Conservation (phyloP, 2,329 filamentous ascomycete species). For the Pyrenophora teres region DNA sequence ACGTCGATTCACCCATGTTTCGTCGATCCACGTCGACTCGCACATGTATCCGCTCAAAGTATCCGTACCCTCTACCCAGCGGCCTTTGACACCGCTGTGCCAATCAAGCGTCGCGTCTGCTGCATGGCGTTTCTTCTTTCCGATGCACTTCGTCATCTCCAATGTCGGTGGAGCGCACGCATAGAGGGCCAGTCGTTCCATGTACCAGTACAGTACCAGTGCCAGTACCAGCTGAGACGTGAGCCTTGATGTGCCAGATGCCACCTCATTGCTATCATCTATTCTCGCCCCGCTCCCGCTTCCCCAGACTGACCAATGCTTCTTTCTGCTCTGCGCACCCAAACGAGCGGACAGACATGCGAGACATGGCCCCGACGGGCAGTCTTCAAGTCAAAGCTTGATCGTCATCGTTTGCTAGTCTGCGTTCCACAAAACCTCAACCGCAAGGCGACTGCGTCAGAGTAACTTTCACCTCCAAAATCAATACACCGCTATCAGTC, state of each 20-base stretch:
- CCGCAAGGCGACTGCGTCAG: too few species aligned
- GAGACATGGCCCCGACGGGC: neutral
- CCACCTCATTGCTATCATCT: too few species aligned
- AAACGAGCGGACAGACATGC: neutral
- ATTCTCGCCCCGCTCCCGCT: neutral
- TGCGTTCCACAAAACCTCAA: too few species aligned
- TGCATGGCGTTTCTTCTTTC: conserved; percentile 8
- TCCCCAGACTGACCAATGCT: conserved; percentile 2
- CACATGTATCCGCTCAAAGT: conserved; percentile 11
- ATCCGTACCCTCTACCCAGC: conserved; percentile 2
- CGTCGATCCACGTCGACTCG: conserved; percentile 17
- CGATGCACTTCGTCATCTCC: conserved; percentile 9
- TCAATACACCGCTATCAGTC: too few species aligned
- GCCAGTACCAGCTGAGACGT: too few species aligned
- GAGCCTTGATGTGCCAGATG: too few species aligned
- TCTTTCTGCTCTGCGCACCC: neutral
- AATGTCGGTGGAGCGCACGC: neutral
- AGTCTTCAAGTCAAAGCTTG: neutral
- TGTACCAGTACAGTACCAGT: too few species aligned
- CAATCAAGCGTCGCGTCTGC: conserved; percentile 2
- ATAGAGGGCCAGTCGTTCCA: too few species aligned
- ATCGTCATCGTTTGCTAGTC: too few species aligned
- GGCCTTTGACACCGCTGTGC: neutral
- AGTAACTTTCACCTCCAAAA: too few species aligned
- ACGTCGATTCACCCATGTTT: conserved; percentile 17